phyloP scores from a whole-genome alignment of 2,329 filamentous ascomycete genomes.

The Didymella sp. region DNA sequence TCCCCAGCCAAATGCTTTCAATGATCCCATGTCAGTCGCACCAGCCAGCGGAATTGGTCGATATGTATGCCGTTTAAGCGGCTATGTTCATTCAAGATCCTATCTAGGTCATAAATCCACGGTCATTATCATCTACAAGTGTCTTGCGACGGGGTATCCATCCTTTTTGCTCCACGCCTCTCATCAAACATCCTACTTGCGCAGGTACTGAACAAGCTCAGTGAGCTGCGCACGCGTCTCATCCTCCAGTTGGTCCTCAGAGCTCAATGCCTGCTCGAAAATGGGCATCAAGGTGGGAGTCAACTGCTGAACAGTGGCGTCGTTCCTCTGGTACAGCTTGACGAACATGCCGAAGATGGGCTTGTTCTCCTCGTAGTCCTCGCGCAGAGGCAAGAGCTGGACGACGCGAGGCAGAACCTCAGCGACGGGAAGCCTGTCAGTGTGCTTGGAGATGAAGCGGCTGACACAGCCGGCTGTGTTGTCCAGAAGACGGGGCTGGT shows the following conservation, averaged over 20 bases:
- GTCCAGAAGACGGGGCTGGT: conserved; percentile 84
- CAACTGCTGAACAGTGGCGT: conserved; percentile 72
- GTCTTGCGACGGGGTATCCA: conserved; percentile 40
- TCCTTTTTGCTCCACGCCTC: conserved; percentile 25
- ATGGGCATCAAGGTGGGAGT: conserved; percentile 73
- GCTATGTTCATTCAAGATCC: conserved; percentile 25
- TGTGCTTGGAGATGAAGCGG: conserved; percentile 89
- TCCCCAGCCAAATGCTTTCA: too few species aligned
- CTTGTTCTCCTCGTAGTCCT: conserved; percentile 96
- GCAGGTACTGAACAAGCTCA: conserved; percentile 65
- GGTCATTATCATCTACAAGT: conserved; percentile 29
- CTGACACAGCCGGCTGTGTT: conserved; percentile 91
- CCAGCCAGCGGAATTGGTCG: not conserved
- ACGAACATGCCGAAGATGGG: conserved; percentile 91
- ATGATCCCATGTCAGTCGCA: not conserved
- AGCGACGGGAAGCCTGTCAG: conserved; percentile 78
- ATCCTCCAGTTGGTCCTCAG: conserved; percentile 76
- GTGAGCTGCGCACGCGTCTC: conserved; percentile 72
- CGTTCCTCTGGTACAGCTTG: conserved; percentile 76
- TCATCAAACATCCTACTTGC: conserved; percentile 43
- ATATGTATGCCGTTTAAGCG: conserved; percentile 11
- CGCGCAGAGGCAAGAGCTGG: conserved; percentile 81
- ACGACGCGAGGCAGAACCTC: conserved; percentile 84
- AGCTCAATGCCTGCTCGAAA: conserved; percentile 75
- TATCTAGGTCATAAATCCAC: conserved; percentile 32